Evolutionary conservation across 73 alveolate genomes (phyloP).

Genomic region (Paramecium caudatum): DNA sequence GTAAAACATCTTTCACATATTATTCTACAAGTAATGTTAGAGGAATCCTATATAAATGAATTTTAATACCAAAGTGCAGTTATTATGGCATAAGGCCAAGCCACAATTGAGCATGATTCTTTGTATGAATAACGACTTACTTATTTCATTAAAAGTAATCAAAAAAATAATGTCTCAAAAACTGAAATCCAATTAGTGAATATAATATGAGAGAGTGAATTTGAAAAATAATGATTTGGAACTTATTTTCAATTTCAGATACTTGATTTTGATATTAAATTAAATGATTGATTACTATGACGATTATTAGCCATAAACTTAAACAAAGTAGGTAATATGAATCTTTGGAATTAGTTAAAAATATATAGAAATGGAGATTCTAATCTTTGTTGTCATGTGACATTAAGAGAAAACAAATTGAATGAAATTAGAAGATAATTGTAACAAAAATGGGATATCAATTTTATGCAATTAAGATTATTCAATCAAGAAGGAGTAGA

Average conservation of each 20-base stretch:
- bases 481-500: slow-evolving; percentile 54
- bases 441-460: slow-evolving; percentile 5
- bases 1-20: neutral
- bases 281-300: neutral
- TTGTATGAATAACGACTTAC: neutral
- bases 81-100: neutral
- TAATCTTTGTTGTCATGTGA: neutral
- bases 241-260: no score
- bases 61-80: neutral
- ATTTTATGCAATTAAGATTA: neutral
- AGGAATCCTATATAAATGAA: slow-evolving; percentile 70
- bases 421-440: neutral
- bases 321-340: neutral
- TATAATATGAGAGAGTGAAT: no score
- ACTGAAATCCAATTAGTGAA: no score
- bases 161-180: no score
- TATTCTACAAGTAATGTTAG: slow-evolving; percentile 21
- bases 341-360: neutral
- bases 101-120: neutral
- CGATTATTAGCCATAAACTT: neutral
- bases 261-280: no score
- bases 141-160: no score
- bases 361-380: slow-evolving; percentile 28
- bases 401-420: neutral
- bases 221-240: no score